phyloP scores from a whole-genome alignment of 306 rosid species.

The Trifolium subterraneum region DNA sequence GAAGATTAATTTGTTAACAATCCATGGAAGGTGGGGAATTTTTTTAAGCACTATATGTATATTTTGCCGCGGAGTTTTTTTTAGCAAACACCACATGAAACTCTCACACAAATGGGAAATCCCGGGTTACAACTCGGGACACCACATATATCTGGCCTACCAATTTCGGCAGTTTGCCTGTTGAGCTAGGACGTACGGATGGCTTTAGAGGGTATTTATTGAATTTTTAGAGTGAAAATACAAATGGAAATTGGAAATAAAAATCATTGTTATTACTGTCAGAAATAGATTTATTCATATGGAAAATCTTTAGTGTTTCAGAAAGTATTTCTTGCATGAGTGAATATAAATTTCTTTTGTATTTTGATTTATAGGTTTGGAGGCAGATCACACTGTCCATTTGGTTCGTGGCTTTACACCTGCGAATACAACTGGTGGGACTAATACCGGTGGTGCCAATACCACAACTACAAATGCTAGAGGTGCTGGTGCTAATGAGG shows the following conservation, averaged over 20 bases:
- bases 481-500: slow-evolving; percentile 60
- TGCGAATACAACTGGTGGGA: slow-evolving; percentile 51
- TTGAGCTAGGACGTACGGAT: too few species aligned
- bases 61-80: neutral
- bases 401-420: slow-evolving; percentile 83
- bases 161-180: too few species aligned
- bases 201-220: too few species aligned
- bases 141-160: too few species aligned
- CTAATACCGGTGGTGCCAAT: slow-evolving; percentile 54
- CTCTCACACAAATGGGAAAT: too few species aligned
- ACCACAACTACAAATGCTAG: slow-evolving; percentile 54
- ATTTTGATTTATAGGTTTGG: slow-evolving; percentile 62
- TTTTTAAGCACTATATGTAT: neutral
- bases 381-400: slow-evolving; percentile 84
- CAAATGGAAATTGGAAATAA: neutral
- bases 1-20: slow-evolving; percentile 8
- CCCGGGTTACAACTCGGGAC: too few species aligned
- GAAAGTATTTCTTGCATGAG: neutral
- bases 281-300: slow-evolving; percentile 6
- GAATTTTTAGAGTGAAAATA: neutral
- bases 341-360: slow-evolving; percentile 15
- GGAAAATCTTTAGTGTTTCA: neutral
- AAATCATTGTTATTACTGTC: slow-evolving; percentile 8
- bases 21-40: neutral
- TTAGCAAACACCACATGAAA: too few species aligned